A percentile compares a stretch with the other conserved stretches of the same genome.
Conservation (phyloP, 495 filamentous ascomycete species). For the Trichoderma virens region DNA sequence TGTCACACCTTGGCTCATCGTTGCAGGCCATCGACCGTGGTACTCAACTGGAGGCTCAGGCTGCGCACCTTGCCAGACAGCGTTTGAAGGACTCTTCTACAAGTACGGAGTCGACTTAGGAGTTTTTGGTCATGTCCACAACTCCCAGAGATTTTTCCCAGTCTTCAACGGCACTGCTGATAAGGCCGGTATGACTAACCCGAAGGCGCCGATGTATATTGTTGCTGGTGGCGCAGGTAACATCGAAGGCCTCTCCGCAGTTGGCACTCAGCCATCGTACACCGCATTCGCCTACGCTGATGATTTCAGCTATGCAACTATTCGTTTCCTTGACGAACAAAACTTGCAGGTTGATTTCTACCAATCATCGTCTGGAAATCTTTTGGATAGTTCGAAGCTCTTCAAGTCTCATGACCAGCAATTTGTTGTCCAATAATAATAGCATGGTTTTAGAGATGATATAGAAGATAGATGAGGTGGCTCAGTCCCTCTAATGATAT, state of each 20-base stretch:
- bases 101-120: slow-evolving; percentile 54
- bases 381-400: slow-evolving; percentile 6
- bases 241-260: neutral
- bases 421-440: neutral
- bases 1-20: slow-evolving; percentile 50
- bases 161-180: slow-evolving; percentile 34
- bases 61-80: slow-evolving; percentile 46
- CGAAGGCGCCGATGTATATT: slow-evolving; percentile 51
- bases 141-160: slow-evolving; percentile 15
- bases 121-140: slow-evolving; percentile 54
- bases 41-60: slow-evolving; percentile 34
- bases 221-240: slow-evolving; percentile 28
- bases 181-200: slow-evolving; percentile 42
- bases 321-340: neutral
- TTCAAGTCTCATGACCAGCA: slow-evolving; percentile 4
- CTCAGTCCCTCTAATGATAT: too few relatives aligned
- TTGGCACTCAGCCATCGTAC: neutral
- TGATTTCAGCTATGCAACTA: slow-evolving; percentile 1
- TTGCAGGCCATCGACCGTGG: slow-evolving; percentile 55
- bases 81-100: slow-evolving; percentile 52
- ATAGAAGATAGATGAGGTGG: neutral
- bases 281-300: neutral
- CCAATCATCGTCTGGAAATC: neutral
- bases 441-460: neutral
- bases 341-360: slow-evolving; percentile 4